Evolutionary conservation across 2,329 filamentous ascomycete genomes (phyloP).

Genomic region (Alternaria rosae): DNA sequence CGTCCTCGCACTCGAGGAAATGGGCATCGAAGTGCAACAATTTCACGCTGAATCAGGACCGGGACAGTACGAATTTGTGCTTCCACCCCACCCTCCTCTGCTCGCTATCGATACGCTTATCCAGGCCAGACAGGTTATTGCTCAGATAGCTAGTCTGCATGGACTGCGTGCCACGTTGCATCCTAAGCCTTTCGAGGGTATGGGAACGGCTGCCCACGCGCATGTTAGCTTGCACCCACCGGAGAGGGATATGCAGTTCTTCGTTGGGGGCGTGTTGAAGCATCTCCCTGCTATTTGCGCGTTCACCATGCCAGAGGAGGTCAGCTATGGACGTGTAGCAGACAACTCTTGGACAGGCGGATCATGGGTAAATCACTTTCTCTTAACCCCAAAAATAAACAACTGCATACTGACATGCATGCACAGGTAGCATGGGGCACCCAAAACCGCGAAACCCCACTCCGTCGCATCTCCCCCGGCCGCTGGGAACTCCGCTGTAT

Average conservation of each 20-base stretch:
- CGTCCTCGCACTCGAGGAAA: conserved; percentile 63
- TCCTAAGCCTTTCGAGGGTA: conserved; percentile 69
- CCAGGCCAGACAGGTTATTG: conserved; percentile 74
- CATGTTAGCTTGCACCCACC: conserved; percentile 71
- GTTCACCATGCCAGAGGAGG: conserved; percentile 70
- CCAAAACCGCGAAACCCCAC: conserved; percentile 78
- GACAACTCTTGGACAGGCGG: conserved; percentile 61
- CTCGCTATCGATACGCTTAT: conserved; percentile 75
- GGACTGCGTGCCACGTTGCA: conserved; percentile 74
- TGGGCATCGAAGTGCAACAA: conserved; percentile 73
- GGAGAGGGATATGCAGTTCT: conserved; percentile 69
- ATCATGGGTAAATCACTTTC: conserved; percentile 3
- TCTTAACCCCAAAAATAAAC: neutral
- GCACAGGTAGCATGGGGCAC: conserved; percentile 82
- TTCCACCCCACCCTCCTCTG: conserved; percentile 69
- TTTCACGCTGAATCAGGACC: conserved; percentile 76
- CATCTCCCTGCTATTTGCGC: conserved; percentile 73
- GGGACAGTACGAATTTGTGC: conserved; percentile 80
- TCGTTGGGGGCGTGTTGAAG: conserved; percentile 70
- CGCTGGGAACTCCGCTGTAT: conserved; percentile 82
- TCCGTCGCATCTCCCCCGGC: conserved; percentile 70
- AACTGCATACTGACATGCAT: conserved; percentile 34
- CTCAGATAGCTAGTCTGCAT: conserved; percentile 67
- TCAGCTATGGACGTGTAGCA: conserved; percentile 73
- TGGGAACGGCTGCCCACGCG: conserved; percentile 72